Base-by-base conservation (phyloP, 2,329 filamentous ascomycete species). In the Penicillium sp. region DNA sequence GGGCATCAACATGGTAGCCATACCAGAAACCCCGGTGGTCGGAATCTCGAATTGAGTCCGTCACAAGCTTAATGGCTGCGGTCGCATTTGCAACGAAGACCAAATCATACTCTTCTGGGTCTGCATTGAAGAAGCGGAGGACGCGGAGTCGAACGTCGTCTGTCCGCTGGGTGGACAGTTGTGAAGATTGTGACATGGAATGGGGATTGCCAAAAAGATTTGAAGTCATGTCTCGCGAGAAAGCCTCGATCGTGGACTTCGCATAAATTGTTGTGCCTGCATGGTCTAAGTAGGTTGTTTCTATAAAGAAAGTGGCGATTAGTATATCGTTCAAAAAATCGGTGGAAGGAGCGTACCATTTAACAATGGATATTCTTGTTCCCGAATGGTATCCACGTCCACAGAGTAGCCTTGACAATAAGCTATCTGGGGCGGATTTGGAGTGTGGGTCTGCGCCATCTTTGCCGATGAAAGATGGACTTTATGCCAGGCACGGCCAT, bases 71-170 rank as follows among this genome's bases (percentile, higher is more conserved):
- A 67, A 96, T 88, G 7, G 87, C 93, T 3, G 93, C 91, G 0
- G 93, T 98, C 21, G 93, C 90, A 74, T 98, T 98, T 35, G 91
- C 87, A 26, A 96, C 91, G 71, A 98, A 98, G 1, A 97, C 85
- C 3, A 98, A 76, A 66, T 97, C 93, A 65, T 95, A 98, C 1
- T 90, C 81, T 10, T 86, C 82, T 2, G 93, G 90, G 61, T 92
- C 87, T 2, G 92, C 93, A 44, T 88, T 87, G 76, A 97, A 92
- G 67, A 96, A 91, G 2, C 80, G 80, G 31, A 98, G 78, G 2
- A 90, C 80, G 14, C 85, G 82, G 35, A 91, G 75, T 9, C 93
- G 86, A 29, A 89, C 80, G 72, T 93, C 86, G 62, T 96, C 92
- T 55, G 96, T 85, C 6, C 88, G 83, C 1, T 83, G 81, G 0